Evolutionary conservation across 371 early-diverging fungal species (phyloP).

Genomic region (Homolaphlyctis polyrhiza): DNA sequence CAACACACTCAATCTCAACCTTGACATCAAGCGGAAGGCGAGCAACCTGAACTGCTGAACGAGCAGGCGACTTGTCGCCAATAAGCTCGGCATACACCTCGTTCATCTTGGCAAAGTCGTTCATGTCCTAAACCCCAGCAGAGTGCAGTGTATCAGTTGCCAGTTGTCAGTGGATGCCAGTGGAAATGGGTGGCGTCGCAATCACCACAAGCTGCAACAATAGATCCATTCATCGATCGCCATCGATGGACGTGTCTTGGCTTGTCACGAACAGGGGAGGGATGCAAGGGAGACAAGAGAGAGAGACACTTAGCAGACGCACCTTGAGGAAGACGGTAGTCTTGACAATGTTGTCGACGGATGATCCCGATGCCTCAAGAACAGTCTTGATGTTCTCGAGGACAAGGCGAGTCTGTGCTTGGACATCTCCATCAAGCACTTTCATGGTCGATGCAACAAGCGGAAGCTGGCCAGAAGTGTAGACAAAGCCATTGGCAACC

Average conservation of each 20-base stretch:
- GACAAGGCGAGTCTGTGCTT: conserved; percentile 52
- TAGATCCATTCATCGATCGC: too few species aligned
- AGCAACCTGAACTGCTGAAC: conserved; percentile 86
- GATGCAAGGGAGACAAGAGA: not conserved
- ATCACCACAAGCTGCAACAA: too few species aligned
- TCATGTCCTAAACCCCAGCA: conserved; percentile 37
- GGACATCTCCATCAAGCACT: conserved; percentile 31
- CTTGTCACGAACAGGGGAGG: not conserved
- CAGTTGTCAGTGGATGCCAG: too few species aligned
- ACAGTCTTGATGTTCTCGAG: conserved; percentile 73
- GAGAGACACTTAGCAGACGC: not conserved
- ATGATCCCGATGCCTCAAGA: conserved; percentile 67
- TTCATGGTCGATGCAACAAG: conserved; percentile 38
- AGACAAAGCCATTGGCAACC: conserved; percentile 78
- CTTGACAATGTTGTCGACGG: conserved; percentile 76
- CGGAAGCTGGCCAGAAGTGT: conserved; percentile 59
- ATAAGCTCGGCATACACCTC: conserved; percentile 70
- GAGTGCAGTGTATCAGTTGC: too few species aligned
- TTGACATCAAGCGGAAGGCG: conserved; percentile 80
- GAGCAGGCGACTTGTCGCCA: conserved; percentile 68
- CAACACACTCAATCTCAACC: conserved; percentile 91
- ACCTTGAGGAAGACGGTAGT: conserved; percentile 86
- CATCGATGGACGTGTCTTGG: not conserved
- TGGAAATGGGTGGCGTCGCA: too few species aligned
- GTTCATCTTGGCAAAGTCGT: conserved; percentile 84